Conservation (phyloP, 106 monocot species). For the Acanthochlamys bracteata region DNA sequence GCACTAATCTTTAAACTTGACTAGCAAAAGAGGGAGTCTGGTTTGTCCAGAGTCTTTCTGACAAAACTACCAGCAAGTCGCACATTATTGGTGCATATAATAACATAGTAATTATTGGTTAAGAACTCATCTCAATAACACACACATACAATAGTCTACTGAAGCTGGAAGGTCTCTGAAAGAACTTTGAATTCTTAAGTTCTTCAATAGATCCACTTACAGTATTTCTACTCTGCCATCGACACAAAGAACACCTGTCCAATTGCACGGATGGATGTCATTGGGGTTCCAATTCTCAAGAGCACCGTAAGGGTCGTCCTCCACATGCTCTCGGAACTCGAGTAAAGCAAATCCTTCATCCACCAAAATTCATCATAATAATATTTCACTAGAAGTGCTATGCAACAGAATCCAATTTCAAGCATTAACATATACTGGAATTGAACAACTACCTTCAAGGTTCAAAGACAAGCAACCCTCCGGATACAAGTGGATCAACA, state of each 20-base stretch:
- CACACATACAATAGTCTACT: too few relatives aligned
- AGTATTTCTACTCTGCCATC: slow-evolving; percentile 61
- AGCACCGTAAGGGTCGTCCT: slow-evolving; percentile 40
- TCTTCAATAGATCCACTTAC: slow-evolving; percentile 35
- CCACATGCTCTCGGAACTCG: slow-evolving; percentile 52
- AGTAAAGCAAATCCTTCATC: slow-evolving; percentile 49
- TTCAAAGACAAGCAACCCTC: slow-evolving; percentile 26
- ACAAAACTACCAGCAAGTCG: too few relatives aligned
- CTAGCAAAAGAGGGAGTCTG: too few relatives aligned
- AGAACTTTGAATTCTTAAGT: too few relatives aligned
- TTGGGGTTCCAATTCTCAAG: slow-evolving; percentile 45
- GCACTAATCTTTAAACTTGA: too few relatives aligned
- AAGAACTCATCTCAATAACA: too few relatives aligned
- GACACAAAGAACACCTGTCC: slow-evolving; percentile 57
- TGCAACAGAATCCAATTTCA: not conserved
- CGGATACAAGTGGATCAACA: slow-evolving; percentile 15
- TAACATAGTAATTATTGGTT: too few relatives aligned
- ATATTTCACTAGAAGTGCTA: slow-evolving; percentile 1
- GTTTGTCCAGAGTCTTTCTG: too few relatives aligned
- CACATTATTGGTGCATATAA: too few relatives aligned
- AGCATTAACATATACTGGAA: not conserved
- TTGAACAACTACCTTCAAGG: slow-evolving; percentile 27
- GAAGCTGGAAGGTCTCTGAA: too few relatives aligned
- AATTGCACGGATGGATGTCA: slow-evolving; percentile 42
- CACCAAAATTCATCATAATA: not conserved